Conservation (phyloP, 805 yeast species). For the Cyberlindnera japonica region DNA sequence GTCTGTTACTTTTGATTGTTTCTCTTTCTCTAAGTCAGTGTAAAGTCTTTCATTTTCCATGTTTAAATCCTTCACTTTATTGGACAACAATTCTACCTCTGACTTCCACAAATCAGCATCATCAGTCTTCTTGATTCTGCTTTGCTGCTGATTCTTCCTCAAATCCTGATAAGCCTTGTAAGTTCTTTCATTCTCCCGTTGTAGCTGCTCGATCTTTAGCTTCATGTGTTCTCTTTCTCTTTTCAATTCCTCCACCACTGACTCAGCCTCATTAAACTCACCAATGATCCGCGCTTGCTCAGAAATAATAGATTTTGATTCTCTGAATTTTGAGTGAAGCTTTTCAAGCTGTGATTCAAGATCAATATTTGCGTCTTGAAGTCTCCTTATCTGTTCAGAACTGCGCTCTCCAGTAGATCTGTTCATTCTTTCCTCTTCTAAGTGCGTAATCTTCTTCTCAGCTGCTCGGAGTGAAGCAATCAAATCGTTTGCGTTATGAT, state of each 20-base stretch:
- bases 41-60: conserved; percentile 35
- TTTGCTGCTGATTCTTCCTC: conserved; percentile 14
- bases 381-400: conserved; percentile 9
- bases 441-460: conserved; percentile 6
- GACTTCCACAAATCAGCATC: conserved; percentile 28
- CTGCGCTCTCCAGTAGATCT: conserved; percentile 11
- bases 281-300: conserved; percentile 23
- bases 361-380: conserved; percentile 12
- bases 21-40: conserved; percentile 35
- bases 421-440: conserved; percentile 12
- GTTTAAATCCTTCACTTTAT: conserved; percentile 35
- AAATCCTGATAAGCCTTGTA: conserved; percentile 22
- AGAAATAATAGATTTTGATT: conserved; percentile 21
- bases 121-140: conserved; percentile 2
- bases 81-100: conserved; percentile 25
- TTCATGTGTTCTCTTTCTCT: conserved; percentile 14
- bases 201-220: conserved; percentile 27
- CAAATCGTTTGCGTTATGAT: conserved; percentile 4
- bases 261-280: conserved; percentile 23
- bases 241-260: conserved; percentile 17
- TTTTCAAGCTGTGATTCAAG: conserved; percentile 17
- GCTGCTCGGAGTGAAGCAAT: conserved; percentile 2
- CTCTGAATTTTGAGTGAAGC: conserved; percentile 16
- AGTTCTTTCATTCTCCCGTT: conserved; percentile 32
- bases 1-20: conserved; percentile 13